phyloP scores from a whole-genome alignment of 495 filamentous ascomycete species.

The Aspergillus heteromorphus region DNA sequence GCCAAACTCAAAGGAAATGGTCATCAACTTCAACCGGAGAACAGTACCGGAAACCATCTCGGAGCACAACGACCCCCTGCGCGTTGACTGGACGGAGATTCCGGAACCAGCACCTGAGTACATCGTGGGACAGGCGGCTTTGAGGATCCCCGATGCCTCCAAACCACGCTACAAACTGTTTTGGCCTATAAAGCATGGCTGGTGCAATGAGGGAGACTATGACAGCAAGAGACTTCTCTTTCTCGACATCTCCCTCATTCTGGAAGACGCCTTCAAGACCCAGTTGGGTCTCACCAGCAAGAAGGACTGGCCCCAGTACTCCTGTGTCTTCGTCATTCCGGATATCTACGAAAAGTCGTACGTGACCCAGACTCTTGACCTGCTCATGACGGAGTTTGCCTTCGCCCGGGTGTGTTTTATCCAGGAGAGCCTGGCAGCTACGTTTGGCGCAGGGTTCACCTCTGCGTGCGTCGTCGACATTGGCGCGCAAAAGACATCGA shows the following conservation, averaged over 20 bases:
- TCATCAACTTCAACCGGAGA: slow-evolving; percentile 84
- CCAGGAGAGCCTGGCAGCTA: slow-evolving; percentile 90
- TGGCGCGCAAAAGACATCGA: slow-evolving; percentile 95
- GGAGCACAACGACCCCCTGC: slow-evolving; percentile 87
- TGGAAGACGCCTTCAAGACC: slow-evolving; percentile 77
- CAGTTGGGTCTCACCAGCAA: slow-evolving; percentile 74
- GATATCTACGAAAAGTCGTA: slow-evolving; percentile 94
- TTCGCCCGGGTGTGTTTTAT: slow-evolving; percentile 88
- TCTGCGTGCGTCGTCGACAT: slow-evolving; percentile 93
- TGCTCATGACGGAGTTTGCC: slow-evolving; percentile 80
- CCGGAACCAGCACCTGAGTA: slow-evolving; percentile 59
- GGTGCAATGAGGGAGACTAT: slow-evolving; percentile 88
- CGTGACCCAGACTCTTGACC: slow-evolving; percentile 74
- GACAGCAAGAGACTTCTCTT: slow-evolving; percentile 65
- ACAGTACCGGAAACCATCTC: slow-evolving; percentile 77
- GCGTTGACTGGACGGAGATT: slow-evolving; percentile 95
- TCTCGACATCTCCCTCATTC: slow-evolving; percentile 77
- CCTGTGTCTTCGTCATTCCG: slow-evolving; percentile 90
- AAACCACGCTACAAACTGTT: slow-evolving; percentile 82
- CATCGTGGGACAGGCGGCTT: slow-evolving; percentile 75
- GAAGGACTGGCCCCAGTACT: slow-evolving; percentile 82
- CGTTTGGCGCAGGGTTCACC: slow-evolving; percentile 92
- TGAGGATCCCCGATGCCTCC: slow-evolving; percentile 85
- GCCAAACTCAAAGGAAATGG: slow-evolving; percentile 91
- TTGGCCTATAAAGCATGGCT: slow-evolving; percentile 85